Base-by-base conservation (phyloP, 2,329 filamentous ascomycete genomes). In the Xylariaceae sp. region DNA sequence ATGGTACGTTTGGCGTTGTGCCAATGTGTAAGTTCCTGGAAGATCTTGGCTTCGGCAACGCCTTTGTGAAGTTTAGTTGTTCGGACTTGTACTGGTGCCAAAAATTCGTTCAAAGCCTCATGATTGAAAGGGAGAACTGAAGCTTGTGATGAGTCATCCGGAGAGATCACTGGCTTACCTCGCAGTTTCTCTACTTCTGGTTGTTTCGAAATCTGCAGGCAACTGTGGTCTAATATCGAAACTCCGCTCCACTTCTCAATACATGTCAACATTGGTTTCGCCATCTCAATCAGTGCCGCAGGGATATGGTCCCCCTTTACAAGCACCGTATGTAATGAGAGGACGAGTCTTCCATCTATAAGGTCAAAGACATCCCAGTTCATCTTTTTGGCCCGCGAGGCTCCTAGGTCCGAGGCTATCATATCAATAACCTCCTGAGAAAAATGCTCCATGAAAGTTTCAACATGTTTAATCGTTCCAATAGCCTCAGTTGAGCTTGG, bases 1-100 rank as follows among this genome's bases (percentile, higher is more conserved):
- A 84, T 59, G 0, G 77, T 73, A 21, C 74, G 77, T 60, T 81
- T 83, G 27, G 78, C 74, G 49, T 83, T 85, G 59, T 88, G 84
- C 86, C 84, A 88, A 64, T 88, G 83, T 0, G 73, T 71, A 2
- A 79, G 67, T 50, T 84, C 80, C 53, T 73, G 64, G 60, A 79
- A 81, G 13, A 78, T 62, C 41, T 71, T 72, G 55, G 70, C 60
- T 7, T 61, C 41, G 3, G 61, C 53, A 1, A 44, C 27, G 16
- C 68, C 57, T 20, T 69, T 64, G 4, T 52, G 57, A 16, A 60
- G 47, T 8, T 68, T 62, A 5, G 72, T 21, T 2, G 47, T 66
- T 0, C 69, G 61, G 9, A 81, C 60, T 9, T 73, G 65, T 10
- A 81, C 71, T 4, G 70, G 68, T 29, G 69, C 60, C n/a, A 83